Percentiles rank a stretch among this genome's conserved stretches.
Conservation (phyloP, 2,329 filamentous ascomycete species). For the Lachnellula subtilissima region DNA sequence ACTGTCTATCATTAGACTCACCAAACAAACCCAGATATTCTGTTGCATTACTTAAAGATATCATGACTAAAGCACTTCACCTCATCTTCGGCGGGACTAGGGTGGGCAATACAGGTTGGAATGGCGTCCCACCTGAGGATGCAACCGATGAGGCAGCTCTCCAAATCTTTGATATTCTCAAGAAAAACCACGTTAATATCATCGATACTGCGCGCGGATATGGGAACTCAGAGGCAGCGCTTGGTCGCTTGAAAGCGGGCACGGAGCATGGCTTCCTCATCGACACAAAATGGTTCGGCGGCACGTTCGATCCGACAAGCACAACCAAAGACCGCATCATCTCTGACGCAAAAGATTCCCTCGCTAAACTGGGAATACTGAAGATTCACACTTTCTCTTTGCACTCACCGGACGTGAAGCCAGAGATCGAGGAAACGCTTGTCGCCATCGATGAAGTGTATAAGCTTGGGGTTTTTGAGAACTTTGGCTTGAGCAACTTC, state of each 20-base stretch:
- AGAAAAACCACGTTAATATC: background rate
- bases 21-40: background rate
- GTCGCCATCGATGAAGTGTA: conserved; percentile 71
- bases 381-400: conserved; percentile 70
- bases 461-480: conserved; percentile 74
- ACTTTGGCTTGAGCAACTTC: conserved; percentile 35
- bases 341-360: background rate
- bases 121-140: background rate
- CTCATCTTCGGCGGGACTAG: background rate
- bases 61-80: background rate
- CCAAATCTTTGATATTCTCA: background rate
- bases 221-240: background rate
- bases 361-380: background rate
- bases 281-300: background rate
- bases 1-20: too few relatives aligned
- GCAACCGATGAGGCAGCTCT: background rate
- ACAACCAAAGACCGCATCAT: background rate
- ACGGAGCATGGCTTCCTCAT: background rate
- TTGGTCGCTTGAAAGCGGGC: background rate
- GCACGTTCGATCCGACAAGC: background rate
- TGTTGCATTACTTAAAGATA: background rate
- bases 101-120: background rate
- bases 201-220: conserved; percentile 1
- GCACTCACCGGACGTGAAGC: conserved; percentile 60
- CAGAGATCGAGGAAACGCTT: conserved; percentile 73